These are phyloP conservation scores for Alternaria sp. DNA, from an alignment of 2,329 filamentous ascomycete species.

Conservation along the genomic window DNA sequence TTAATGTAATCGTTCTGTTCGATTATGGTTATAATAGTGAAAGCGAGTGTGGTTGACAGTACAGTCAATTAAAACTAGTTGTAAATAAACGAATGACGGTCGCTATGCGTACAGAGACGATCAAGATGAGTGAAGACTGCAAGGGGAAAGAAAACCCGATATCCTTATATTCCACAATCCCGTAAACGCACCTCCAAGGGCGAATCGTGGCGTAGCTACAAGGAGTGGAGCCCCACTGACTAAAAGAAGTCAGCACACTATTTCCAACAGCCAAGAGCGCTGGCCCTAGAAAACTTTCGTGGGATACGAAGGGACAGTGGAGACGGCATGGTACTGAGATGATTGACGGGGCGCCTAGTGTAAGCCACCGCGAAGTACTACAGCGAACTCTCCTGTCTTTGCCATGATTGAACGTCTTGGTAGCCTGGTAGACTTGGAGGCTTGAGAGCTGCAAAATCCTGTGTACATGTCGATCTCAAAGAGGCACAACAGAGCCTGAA, in stretches of 20 bases:
- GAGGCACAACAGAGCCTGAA: neutral
- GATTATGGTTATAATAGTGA: neutral
- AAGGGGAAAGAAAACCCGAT: slow-evolving; percentile 10
- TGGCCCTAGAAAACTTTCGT: slow-evolving; percentile 21
- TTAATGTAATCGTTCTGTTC: slow-evolving; percentile 7
- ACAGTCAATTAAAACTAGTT: slow-evolving; percentile 29
- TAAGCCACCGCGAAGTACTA: neutral
- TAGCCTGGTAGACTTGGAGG: neutral
- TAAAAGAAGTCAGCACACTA: slow-evolving; percentile 26
- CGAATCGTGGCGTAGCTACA: slow-evolving; percentile 30
- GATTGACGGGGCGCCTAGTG: neutral
- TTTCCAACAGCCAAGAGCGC: slow-evolving; percentile 34
- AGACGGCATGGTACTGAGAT: slow-evolving; percentile 15
- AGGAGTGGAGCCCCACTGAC: slow-evolving; percentile 29
- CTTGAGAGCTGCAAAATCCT: neutral
- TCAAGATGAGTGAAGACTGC: slow-evolving; percentile 32
- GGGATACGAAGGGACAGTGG: slow-evolving; percentile 29
- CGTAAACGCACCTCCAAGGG: slow-evolving; percentile 17
- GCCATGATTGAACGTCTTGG: neutral
- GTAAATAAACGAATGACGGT: slow-evolving; percentile 38
- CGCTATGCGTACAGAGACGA: slow-evolving; percentile 35
- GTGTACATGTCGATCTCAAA: neutral
- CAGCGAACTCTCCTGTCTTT: neutral
- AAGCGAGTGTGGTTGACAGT: slow-evolving; percentile 30
- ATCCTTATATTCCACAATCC: slow-evolving; percentile 33